A percentile compares a stretch with the other conserved stretches of the same genome.
phyloP scores from a whole-genome alignment of 345 rosid species.

The Toxicodendron radicans region DNA sequence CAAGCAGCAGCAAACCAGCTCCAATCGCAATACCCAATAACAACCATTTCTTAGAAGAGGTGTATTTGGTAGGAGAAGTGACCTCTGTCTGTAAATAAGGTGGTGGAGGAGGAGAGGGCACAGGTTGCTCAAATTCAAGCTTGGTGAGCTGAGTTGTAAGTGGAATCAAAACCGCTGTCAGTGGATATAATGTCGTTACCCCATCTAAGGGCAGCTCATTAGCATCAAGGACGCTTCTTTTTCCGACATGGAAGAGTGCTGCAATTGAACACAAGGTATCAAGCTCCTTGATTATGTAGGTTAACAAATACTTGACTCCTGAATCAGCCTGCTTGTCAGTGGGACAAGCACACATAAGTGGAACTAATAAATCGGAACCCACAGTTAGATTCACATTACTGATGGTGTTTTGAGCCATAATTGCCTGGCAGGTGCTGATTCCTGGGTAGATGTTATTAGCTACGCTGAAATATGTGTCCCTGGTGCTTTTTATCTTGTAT shows the following conservation, averaged over 20 bases:
- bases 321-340: conserved; percentile 46
- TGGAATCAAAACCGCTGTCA: conserved; percentile 65
- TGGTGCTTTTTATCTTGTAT: conserved; percentile 24
- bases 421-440: conserved; percentile 76
- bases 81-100: not conserved
- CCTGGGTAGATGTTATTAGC: conserved; percentile 83
- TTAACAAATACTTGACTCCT: conserved; percentile 52
- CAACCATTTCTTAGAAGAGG: conserved; percentile 49
- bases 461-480: conserved; percentile 44
- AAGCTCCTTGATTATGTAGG: conserved; percentile 44
- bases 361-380: conserved; percentile 30
- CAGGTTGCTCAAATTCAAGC: conserved; percentile 15
- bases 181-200: conserved; percentile 37
- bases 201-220: conserved; percentile 26
- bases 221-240: conserved; percentile 39
- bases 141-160: conserved; percentile 41
- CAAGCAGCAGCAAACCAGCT: conserved; percentile 36
- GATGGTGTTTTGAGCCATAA: conserved; percentile 57
- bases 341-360: conserved; percentile 81
- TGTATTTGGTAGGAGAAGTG: conserved; percentile 1
- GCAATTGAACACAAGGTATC: conserved; percentile 47
- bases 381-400: conserved; percentile 19
- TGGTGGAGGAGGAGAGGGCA: conserved; percentile 30
- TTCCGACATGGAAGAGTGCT: conserved; percentile 32
- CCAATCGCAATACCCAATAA: conserved; percentile 56